Base-by-base conservation (phyloP, 225 moss, liverwort and hornwort species). In the Straminergon stramineum region DNA sequence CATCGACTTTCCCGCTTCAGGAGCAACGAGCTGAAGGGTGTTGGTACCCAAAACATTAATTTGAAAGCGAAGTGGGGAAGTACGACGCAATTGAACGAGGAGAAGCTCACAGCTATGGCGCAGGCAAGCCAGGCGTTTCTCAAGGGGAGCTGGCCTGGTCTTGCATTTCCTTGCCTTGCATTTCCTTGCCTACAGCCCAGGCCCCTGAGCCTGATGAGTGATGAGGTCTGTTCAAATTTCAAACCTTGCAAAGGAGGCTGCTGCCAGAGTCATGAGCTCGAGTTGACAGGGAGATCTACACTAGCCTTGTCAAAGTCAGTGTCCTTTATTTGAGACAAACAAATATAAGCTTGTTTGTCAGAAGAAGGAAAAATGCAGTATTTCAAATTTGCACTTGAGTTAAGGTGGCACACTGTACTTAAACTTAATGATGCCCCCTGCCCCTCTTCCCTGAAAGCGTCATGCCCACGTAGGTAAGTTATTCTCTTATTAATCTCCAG, bases 221-320 rank as follows among this genome's bases (percentile, higher is more conserved):
- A 63, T 61, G 80, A 63, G 35, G 35, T 39, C 43, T 65, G 81
- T 86, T 89, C 75, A 76, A 89, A 91, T 52, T 89, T 91, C 89
- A 89, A 91, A 91, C 66, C 52, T 67, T 26, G 58, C 63, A 69
- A 85, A 43, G 79, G 81, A 90, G 83, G 87, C 78, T 89, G 89
- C 65, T 88, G 84, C 84, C 84, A 91, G 71, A 84, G 63, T 32
- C 87, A 39, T 87, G 84, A 87, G 58, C 48, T 31, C n/a, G 45
- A 71, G 48, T 74, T 65, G 85, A 65, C n/a, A 73, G 43, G 65
- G 74, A 74, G 80, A 66, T 27, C 60, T 41, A 43, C 73, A 82
- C 35, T 68, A 71, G 85, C 84, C 58, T 21, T 81, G 80, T 2
- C 7, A 81, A 80, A 87, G 77, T 69, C 87, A 87, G 80, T 43